These are phyloP conservation scores for Suillus variegatus DNA, from an alignment of 768 basidiomycete species.

Conservation along the genomic window DNA sequence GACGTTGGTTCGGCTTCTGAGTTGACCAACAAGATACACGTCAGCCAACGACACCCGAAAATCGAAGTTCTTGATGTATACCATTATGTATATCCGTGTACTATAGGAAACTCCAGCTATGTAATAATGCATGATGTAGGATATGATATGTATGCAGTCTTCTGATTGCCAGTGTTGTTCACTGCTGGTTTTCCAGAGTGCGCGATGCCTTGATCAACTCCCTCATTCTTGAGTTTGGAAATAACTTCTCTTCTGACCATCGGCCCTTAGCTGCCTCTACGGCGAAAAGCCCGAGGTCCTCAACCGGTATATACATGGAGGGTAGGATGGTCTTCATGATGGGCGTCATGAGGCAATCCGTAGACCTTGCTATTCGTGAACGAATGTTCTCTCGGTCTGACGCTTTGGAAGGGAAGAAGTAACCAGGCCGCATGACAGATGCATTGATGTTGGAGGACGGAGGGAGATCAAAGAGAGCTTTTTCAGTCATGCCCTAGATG, in stretches of 20 bases:
- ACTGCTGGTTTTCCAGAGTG: not conserved
- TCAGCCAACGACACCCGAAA: not conserved
- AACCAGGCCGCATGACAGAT: constrained; percentile 34
- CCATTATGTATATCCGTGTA: not conserved
- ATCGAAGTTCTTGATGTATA: not conserved
- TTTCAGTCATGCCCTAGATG: constrained; percentile 33
- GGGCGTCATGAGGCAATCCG: constrained; percentile 20
- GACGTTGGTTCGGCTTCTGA: constrained; percentile 65
- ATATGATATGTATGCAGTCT: not conserved
- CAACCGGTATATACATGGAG: constrained; percentile 17
- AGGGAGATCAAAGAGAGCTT: constrained; percentile 28
- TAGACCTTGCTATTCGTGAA: constrained; percentile 8
- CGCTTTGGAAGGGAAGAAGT: constrained; percentile 35
- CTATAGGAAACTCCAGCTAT: not conserved
- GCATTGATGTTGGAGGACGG: constrained; percentile 21
- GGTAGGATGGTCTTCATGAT: constrained; percentile 21
- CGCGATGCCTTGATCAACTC: constrained; percentile 1
- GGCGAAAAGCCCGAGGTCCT: constrained; percentile 20
- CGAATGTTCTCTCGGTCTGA: constrained; percentile 30
- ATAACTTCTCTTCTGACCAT: constrained; percentile 21
- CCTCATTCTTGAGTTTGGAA: constrained; percentile 21
- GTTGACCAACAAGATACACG: not conserved
- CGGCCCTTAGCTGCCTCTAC: constrained; percentile 20
- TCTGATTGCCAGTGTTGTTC: not conserved
- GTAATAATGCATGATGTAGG: not conserved